phyloP scores from a whole-genome alignment of 164 flowering plant genomes.

The Santalum album region DNA sequence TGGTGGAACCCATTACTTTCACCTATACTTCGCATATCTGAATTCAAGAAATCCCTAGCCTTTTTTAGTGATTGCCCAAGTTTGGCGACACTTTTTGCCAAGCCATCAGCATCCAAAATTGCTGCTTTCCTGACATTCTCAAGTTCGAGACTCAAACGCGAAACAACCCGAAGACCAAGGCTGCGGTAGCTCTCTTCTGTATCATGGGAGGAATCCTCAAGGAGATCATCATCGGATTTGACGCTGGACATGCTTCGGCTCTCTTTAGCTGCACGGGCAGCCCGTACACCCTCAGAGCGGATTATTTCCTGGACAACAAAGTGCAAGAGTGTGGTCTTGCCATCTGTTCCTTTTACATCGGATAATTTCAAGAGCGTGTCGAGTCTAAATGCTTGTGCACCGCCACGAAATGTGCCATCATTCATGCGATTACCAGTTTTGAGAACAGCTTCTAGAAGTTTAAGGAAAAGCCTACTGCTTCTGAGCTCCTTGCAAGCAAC shows the following conservation, averaged over 20 bases:
- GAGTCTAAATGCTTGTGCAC: constrained; percentile 93
- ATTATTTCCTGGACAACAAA: constrained; percentile 91
- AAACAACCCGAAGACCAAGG: constrained; percentile 81
- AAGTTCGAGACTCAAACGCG: constrained; percentile 55
- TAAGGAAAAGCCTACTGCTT: constrained; percentile 73
- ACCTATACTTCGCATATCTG: constrained; percentile 36
- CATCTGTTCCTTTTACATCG: constrained; percentile 91
- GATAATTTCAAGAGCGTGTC: constrained; percentile 87
- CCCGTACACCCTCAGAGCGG: constrained; percentile 78
- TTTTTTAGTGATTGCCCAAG: constrained; percentile 37
- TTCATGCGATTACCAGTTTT: constrained; percentile 99
- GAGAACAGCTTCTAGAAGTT: constrained; percentile 92
- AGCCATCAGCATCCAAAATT: constrained; percentile 53
- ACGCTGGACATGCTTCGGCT: constrained; percentile 44
- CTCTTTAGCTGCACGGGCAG: constrained; percentile 49
- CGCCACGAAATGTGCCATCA: constrained; percentile 89
- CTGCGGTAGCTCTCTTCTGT: constrained; percentile 46
- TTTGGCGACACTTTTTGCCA: constrained; percentile 46
- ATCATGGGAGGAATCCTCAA: constrained; percentile 32
- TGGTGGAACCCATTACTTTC: constrained; percentile 46
- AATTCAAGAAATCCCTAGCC: constrained; percentile 40
- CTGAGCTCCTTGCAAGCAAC: constrained; percentile 83
- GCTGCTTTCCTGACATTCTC: constrained; percentile 81
- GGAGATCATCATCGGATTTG: constrained; percentile 39
- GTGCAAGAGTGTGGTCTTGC: constrained; percentile 84